A percentile compares a stretch with the other conserved stretches of the same genome.
Evolutionary conservation across 2,329 filamentous ascomycete species (phyloP).

Genomic region (Aspergillus amoenus): DNA sequence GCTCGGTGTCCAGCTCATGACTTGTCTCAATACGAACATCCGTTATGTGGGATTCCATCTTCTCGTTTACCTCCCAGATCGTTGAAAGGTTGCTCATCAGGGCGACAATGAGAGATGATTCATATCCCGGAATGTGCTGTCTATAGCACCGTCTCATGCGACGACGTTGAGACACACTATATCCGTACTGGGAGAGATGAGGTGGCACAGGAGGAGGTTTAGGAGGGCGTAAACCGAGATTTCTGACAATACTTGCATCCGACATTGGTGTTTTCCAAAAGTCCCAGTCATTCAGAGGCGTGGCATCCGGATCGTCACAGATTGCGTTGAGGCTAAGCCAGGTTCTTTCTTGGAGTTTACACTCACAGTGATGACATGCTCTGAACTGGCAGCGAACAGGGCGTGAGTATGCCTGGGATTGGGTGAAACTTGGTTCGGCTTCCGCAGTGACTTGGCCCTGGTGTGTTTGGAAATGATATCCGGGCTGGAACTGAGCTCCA

Average conservation of each 20-base stretch:
- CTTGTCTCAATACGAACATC: background rate
- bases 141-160: background rate
- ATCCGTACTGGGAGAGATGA: background rate
- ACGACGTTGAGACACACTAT: background rate
- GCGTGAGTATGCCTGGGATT: background rate
- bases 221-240: constrained; percentile 12
- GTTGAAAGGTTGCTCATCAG: constrained; percentile 3
- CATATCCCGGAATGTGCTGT: background rate
- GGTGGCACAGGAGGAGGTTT: background rate
- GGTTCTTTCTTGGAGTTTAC: constrained; percentile 39
- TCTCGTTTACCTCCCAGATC: constrained; percentile 6
- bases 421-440: background rate
- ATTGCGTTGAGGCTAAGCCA: constrained; percentile 47
- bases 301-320: constrained; percentile 30
- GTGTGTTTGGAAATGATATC: background rate
- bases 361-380: constrained; percentile 20
- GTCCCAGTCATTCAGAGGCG: constrained; percentile 29
- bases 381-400: constrained; percentile 13
- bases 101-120: background rate
- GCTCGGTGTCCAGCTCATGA: background rate
- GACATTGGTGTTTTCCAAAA: constrained; percentile 30
- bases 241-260: constrained; percentile 23
- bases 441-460: background rate
- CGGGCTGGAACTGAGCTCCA: background rate
- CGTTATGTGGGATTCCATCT: background rate